Conservation (phyloP, 1,139 yeast species). For the Diutina sp. region DNA sequence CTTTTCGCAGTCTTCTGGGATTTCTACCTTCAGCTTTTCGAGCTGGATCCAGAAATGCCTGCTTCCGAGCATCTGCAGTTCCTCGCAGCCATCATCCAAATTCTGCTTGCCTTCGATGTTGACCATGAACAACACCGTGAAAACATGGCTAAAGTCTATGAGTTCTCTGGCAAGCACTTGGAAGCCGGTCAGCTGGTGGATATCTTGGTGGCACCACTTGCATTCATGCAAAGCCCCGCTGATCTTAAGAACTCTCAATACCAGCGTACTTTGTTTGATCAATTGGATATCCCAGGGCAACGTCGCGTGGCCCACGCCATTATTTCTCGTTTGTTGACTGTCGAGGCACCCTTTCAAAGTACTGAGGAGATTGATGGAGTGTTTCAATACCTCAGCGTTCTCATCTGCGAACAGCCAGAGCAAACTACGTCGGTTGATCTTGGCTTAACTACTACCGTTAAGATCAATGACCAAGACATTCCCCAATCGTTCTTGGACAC, state of each 20-base stretch:
- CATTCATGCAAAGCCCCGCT: constrained; percentile 21
- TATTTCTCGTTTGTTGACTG: constrained; percentile 21
- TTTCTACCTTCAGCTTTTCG: constrained; percentile 42
- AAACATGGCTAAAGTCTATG: constrained; percentile 50
- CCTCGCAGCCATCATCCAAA: constrained; percentile 48
- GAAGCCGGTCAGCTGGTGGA: constrained; percentile 35
- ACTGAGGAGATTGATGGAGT: constrained; percentile 29
- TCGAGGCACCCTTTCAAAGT: constrained; percentile 10
- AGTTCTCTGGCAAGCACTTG: constrained; percentile 43
- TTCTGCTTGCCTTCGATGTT: constrained; percentile 61
- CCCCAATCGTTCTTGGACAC: constrained; percentile 32
- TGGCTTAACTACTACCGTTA: constrained; percentile 23
- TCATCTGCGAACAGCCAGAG: constrained; percentile 20
- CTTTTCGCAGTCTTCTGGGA: constrained; percentile 35
- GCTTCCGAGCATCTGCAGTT: constrained; percentile 53
- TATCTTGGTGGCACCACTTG: constrained; percentile 47
- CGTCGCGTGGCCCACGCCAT: constrained; percentile 30
- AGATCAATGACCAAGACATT: constrained; percentile 16
- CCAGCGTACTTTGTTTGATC: constrained; percentile 28
- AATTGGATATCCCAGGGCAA: constrained; percentile 20
- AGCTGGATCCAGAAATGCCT: constrained; percentile 51
- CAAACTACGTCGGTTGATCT: constrained; percentile 23
- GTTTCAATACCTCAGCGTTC: constrained; percentile 27
- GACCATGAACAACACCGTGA: constrained; percentile 25
- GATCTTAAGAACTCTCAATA: constrained; percentile 19